These are phyloP conservation scores for Pseudopithomyces maydicus DNA, from an alignment of 2,329 filamentous ascomycete species.

Conservation along the genomic window DNA sequence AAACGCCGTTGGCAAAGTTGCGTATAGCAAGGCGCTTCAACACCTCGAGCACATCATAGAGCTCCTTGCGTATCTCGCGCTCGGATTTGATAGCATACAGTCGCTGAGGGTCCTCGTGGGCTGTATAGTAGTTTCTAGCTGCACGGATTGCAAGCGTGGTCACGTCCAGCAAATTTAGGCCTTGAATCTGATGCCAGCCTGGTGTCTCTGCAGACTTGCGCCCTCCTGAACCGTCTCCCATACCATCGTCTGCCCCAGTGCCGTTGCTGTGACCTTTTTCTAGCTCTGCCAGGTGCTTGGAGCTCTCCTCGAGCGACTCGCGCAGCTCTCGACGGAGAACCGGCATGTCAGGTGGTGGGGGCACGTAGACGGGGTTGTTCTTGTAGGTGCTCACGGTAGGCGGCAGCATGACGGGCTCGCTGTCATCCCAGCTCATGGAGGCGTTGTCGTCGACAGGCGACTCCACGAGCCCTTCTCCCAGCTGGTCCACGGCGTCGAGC, in stretches of 20 bases:
- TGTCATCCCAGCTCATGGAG: slow-evolving; percentile 59
- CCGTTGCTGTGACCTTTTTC: slow-evolving; percentile 41
- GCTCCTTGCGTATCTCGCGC: slow-evolving; percentile 79
- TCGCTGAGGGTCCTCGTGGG: slow-evolving; percentile 84
- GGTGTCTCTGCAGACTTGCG: slow-evolving; percentile 50
- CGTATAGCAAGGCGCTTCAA: slow-evolving; percentile 89
- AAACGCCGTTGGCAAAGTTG: slow-evolving; percentile 82
- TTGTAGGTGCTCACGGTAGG: slow-evolving; percentile 97
- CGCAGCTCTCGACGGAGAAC: slow-evolving; percentile 75
- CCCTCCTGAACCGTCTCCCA: slow-evolving; percentile 14
- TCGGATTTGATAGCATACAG: slow-evolving; percentile 88
- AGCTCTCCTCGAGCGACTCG: slow-evolving; percentile 70
- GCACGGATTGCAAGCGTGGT: slow-evolving; percentile 94
- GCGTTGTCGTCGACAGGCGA: slow-evolving; percentile 61
- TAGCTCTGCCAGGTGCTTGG: slow-evolving; percentile 68
- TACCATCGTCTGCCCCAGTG: slow-evolving; percentile 1
- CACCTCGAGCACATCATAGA: slow-evolving; percentile 86
- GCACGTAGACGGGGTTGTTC: slow-evolving; percentile 77
- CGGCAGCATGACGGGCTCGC: slow-evolving; percentile 82
- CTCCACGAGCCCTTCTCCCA: slow-evolving; percentile 51
- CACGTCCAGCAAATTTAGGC: slow-evolving; percentile 88
- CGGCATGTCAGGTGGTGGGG: slow-evolving; percentile 80
- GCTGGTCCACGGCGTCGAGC: slow-evolving; percentile 29
- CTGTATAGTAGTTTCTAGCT: slow-evolving; percentile 94
- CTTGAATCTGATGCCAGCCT: slow-evolving; percentile 85